Conservation (phyloP, 2,329 filamentous ascomycete genomes). For the Arthrinium phaeospermum region DNA sequence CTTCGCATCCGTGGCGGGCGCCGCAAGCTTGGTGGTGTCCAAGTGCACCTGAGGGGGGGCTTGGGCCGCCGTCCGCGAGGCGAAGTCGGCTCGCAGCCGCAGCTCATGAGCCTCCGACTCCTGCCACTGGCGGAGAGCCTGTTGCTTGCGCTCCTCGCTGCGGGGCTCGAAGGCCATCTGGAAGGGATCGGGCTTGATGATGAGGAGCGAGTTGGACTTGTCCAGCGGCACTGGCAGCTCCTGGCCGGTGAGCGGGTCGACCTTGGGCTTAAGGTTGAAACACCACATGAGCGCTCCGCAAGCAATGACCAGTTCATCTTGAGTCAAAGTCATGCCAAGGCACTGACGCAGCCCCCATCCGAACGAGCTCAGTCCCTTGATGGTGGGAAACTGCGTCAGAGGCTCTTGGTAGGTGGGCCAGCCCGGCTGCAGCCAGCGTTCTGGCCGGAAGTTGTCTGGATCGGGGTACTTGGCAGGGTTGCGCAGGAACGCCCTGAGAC, state of each 20-base stretch:
- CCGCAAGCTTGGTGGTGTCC: neutral
- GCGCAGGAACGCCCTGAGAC: constrained; percentile 54
- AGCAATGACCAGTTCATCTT: constrained; percentile 55
- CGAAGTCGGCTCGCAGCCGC: constrained; percentile 36
- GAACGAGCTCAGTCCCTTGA: constrained; percentile 59
- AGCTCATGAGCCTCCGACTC: constrained; percentile 38
- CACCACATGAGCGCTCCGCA: constrained; percentile 55
- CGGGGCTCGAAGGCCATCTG: constrained; percentile 60
- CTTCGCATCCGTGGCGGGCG: neutral
- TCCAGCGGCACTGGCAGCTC: constrained; percentile 50
- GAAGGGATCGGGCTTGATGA: constrained; percentile 62
- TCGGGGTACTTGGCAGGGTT: constrained; percentile 57
- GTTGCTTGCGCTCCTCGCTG: constrained; percentile 45
- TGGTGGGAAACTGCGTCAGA: constrained; percentile 55
- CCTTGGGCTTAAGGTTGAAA: constrained; percentile 50
- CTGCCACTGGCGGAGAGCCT: constrained; percentile 46
- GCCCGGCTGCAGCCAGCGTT: constrained; percentile 56
- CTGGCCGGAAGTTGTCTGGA: constrained; percentile 56
- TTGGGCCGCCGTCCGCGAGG: constrained; percentile 24
- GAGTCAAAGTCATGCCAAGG: constrained; percentile 42
- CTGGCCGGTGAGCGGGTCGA: constrained; percentile 45
- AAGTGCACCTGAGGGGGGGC: neutral
- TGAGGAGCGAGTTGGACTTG: constrained; percentile 61
- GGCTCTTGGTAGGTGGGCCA: constrained; percentile 60
- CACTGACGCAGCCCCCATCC: constrained; percentile 58